These are phyloP conservation scores for Citrus australasica DNA, from an alignment of 345 rosid species.

Conservation along the genomic window DNA sequence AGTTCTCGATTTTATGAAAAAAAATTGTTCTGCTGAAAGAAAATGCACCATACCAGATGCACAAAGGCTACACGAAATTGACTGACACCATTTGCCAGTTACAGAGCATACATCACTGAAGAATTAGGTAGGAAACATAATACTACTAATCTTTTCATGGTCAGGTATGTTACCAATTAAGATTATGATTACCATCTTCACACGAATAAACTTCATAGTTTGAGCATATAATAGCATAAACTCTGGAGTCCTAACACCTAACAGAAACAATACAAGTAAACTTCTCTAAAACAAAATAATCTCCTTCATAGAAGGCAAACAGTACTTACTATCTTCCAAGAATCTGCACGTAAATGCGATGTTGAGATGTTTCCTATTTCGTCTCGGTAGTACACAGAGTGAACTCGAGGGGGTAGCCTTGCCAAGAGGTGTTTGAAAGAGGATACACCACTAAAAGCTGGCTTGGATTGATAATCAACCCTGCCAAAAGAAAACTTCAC, in stretches of 20 bases:
- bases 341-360: conserved; percentile 75
- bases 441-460: conserved; percentile 55
- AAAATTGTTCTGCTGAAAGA: background rate
- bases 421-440: conserved; percentile 84
- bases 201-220: background rate
- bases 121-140: background rate
- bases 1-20: background rate
- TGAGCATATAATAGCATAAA: background rate
- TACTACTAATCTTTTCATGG: background rate
- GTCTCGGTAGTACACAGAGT: conserved; percentile 95
- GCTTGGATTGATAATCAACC: conserved; percentile 92
- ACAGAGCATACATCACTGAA: background rate
- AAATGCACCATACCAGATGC: conserved; percentile 1
- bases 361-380: conserved; percentile 91
- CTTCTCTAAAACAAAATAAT: background rate
- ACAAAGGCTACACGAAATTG: background rate
- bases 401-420: conserved; percentile 87
- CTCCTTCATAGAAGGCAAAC: background rate
- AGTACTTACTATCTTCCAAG: conserved; percentile 37
- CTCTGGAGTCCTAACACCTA: background rate
- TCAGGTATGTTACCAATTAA: background rate
- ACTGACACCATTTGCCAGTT: background rate
- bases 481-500: conserved; percentile 46
- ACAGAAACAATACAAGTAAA: background rate
- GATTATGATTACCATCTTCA: background rate